Conservation (phyloP, 2,329 filamentous ascomycete genomes). For the Hymenoscyphus linearis region DNA sequence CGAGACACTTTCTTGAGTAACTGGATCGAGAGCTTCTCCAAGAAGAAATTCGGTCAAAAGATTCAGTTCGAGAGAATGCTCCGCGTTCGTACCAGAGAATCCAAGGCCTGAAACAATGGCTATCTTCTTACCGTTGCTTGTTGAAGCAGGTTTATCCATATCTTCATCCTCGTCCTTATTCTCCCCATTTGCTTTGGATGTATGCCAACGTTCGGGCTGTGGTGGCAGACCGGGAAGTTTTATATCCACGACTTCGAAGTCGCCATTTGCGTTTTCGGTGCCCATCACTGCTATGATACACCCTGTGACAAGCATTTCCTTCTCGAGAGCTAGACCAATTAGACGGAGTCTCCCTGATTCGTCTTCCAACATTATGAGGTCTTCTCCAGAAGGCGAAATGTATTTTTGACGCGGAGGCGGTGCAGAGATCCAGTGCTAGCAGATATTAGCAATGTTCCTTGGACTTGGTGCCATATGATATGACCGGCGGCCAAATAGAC, state of each 20-base stretch:
- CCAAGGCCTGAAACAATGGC: slow-evolving; percentile 85
- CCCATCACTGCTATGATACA: slow-evolving; percentile 93
- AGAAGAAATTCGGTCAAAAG: slow-evolving; percentile 83
- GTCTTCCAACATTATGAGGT: slow-evolving; percentile 84
- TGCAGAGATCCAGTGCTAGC: slow-evolving; percentile 80
- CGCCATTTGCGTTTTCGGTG: slow-evolving; percentile 85
- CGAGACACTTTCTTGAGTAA: slow-evolving; percentile 53
- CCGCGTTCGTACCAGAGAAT: slow-evolving; percentile 68
- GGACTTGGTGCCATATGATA: background rate
- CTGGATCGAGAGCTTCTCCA: slow-evolving; percentile 66
- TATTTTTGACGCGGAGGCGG: slow-evolving; percentile 76
- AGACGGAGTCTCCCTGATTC: slow-evolving; percentile 85
- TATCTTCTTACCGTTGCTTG: slow-evolving; percentile 48
- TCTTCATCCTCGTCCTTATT: slow-evolving; percentile 41
- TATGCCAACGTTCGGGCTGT: slow-evolving; percentile 75
- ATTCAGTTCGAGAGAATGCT: slow-evolving; percentile 68
- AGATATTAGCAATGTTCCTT: background rate
- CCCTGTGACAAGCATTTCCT: slow-evolving; percentile 77
- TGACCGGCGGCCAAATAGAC: background rate
- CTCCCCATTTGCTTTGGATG: slow-evolving; percentile 44
- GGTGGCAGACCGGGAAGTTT: slow-evolving; percentile 81
- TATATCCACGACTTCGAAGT: slow-evolving; percentile 87
- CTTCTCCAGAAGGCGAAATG: slow-evolving; percentile 51
- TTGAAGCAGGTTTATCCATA: slow-evolving; percentile 35
- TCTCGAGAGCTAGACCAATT: slow-evolving; percentile 63